These are phyloP conservation scores for Hymenoscyphus repandus DNA, from an alignment of 2,329 filamentous ascomycete species.

Conservation along the genomic window DNA sequence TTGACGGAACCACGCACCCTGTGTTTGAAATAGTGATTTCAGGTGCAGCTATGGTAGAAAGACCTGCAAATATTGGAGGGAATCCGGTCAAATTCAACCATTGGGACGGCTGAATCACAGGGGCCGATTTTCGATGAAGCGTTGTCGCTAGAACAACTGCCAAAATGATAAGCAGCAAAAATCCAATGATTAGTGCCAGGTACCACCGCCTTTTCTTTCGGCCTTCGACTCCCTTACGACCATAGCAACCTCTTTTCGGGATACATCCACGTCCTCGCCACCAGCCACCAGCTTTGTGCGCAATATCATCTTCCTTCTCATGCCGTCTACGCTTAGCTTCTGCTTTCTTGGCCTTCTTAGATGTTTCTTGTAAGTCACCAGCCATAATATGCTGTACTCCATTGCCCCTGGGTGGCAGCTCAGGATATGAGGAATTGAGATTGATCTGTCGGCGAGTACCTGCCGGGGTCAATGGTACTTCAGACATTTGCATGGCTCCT, in stretches of 20 bases:
- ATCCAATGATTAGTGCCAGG: constrained; percentile 43
- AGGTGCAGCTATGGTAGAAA: constrained; percentile 71
- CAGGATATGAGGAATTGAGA: constrained; percentile 29
- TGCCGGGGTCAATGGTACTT: constrained; percentile 49
- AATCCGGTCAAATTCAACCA: constrained; percentile 87
- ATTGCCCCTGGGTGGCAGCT: constrained; percentile 18
- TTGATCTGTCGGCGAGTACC: constrained; percentile 24
- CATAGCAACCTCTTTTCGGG: constrained; percentile 58
- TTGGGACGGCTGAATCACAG: constrained; percentile 37
- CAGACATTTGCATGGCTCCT: constrained; percentile 54
- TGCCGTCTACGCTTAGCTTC: constrained; percentile 45
- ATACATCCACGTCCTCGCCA: constrained; percentile 64
- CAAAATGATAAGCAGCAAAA: constrained; percentile 52
- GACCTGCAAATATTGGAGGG: constrained; percentile 79
- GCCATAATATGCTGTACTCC: constrained; percentile 10
- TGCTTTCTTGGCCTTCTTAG: constrained; percentile 25
- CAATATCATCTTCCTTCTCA: constrained; percentile 61
- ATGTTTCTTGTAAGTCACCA: constrained; percentile 11
- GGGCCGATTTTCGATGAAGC: constrained; percentile 38
- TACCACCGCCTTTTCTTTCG: constrained; percentile 59
- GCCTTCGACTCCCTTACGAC: constrained; percentile 56
- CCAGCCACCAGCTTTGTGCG: constrained; percentile 51
- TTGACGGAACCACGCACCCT: constrained; percentile 66
- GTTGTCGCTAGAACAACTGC: constrained; percentile 53
- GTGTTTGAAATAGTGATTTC: constrained; percentile 59